These are phyloP conservation scores for Saccharomycopsis lassenensis DNA, from an alignment of 805 yeast species.

Conservation along the genomic window DNA sequence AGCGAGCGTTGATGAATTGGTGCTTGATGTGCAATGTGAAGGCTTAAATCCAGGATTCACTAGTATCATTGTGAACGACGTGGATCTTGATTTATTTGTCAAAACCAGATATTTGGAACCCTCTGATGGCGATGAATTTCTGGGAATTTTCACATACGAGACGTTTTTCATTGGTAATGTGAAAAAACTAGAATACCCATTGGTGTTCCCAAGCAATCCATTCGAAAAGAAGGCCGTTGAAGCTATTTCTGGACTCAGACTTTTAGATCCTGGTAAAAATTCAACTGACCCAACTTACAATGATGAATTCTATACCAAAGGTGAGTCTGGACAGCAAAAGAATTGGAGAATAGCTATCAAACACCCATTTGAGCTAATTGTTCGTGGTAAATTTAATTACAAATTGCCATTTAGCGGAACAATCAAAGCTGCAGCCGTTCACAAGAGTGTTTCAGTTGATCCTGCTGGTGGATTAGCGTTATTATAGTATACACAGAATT, in stretches of 20 bases:
- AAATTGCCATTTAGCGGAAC: slow-evolving; percentile 52
- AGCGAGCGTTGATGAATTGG: slow-evolving; percentile 73
- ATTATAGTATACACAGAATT: not conserved
- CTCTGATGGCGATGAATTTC: slow-evolving; percentile 11
- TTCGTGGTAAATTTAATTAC: slow-evolving; percentile 75
- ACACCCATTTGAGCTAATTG: slow-evolving; percentile 76
- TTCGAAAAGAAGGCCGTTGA: slow-evolving; percentile 46
- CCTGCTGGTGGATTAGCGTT: slow-evolving; percentile 27
- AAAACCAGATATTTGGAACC: slow-evolving; percentile 30
- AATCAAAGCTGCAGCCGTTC: slow-evolving; percentile 48
- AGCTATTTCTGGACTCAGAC: slow-evolving; percentile 60
- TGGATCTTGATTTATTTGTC: slow-evolving; percentile 80
- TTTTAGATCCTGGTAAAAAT: slow-evolving; percentile 58
- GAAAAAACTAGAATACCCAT: slow-evolving; percentile 53
- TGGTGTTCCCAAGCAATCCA: slow-evolving; percentile 68
- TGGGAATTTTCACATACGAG: slow-evolving; percentile 26
- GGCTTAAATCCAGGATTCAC: slow-evolving; percentile 86
- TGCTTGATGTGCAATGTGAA: slow-evolving; percentile 65
- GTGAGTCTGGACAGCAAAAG: slow-evolving; percentile 19
- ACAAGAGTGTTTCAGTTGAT: slow-evolving; percentile 45
- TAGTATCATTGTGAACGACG: slow-evolving; percentile 47
- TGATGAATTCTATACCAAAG: slow-evolving; percentile 14
- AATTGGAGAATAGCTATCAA: slow-evolving; percentile 69
- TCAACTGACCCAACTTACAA: slow-evolving; percentile 21
- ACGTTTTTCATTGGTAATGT: slow-evolving; percentile 73